A percentile compares a stretch with the other conserved stretches of the same genome.
Evolutionary conservation across 2,329 filamentous ascomycete genomes (phyloP).

Genomic region (Colletotrichum sp.): DNA sequence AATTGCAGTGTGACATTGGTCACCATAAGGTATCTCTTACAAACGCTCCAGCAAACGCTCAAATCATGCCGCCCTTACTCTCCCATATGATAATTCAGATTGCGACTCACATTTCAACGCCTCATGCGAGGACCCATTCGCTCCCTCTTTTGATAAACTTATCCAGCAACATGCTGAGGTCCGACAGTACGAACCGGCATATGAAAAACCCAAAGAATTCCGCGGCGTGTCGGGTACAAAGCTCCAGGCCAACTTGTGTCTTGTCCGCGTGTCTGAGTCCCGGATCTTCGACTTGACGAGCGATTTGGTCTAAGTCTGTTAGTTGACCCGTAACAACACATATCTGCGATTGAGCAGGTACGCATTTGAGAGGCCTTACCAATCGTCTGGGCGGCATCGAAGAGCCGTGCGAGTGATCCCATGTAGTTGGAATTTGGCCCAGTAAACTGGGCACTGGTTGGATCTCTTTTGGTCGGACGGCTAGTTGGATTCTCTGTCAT

Average conservation of each 20-base stretch:
- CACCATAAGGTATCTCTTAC: not conserved
- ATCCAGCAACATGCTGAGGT: constrained; percentile 85
- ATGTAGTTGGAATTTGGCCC: constrained; percentile 93
- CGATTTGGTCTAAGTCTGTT: constrained; percentile 78
- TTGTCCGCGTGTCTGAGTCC: constrained; percentile 90
- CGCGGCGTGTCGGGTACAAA: constrained; percentile 90
- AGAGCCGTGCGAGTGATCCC: constrained; percentile 85
- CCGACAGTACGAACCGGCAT: constrained; percentile 90
- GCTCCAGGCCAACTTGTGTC: constrained; percentile 92
- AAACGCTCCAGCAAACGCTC: not conserved
- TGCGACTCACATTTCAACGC: not conserved
- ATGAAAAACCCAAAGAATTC: constrained; percentile 99
- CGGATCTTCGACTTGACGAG: constrained; percentile 93
- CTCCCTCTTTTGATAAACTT: constrained; percentile 97
- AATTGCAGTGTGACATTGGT: not conserved
- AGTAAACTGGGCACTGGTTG: constrained; percentile 71
- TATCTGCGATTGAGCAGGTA: not conserved
- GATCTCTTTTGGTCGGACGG: constrained; percentile 74
- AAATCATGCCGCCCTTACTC: not conserved
- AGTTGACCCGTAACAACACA: not conserved
- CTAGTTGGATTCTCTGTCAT: constrained; percentile 74
- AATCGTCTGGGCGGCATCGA: constrained; percentile 90
- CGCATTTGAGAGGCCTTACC: constrained; percentile 63
- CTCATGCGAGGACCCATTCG: constrained; percentile 77
- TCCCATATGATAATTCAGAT: not conserved